Base-by-base conservation (phyloP, 163 green algal genomes). In the Scenedesmus sp. region DNA sequence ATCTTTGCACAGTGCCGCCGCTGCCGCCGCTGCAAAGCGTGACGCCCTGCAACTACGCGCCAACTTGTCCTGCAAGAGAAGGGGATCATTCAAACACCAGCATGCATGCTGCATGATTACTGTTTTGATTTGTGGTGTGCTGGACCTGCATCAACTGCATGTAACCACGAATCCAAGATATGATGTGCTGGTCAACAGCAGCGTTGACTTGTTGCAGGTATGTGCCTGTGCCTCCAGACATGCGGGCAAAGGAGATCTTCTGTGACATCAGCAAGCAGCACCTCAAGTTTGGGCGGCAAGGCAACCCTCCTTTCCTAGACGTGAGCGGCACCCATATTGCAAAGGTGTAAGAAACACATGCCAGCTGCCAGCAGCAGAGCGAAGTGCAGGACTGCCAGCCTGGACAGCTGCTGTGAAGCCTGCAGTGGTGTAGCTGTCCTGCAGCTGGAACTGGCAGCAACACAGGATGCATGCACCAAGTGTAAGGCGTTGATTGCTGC, bases 291-390 rank as follows among this genome's bases (percentile, higher is more conserved):
- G 97, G 97, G 64, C 95, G 99, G 66, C 95, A 96, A 59, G 93
- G 94, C 74, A 98, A 98, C 91, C 96, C 98, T 16, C 96, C 97
- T 0, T 99, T 99, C 88, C 87, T 99, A 4, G 95, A 99, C 66
- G 97, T 99, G 82, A 95, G 96, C 73, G 9, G 10, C 26, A 20
- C 12, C 26, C 18, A 16, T 70, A 23, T 23, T 46, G 70, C 70
- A 79, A 46, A 46, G 34, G 34, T 46, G 70, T 1, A 10, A 13
- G 3, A 46, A 1, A 16, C 66, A 34, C 18, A 6, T n/a, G n/a
- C 26, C 12, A 57, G 76, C 74, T 83, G 3, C 2, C 74, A 57
- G 26, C n/a, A 83, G 74, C 77, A 56, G 34, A 10, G n/a, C 34
- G 26, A 84, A 1, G 9, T 26, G 4, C 77, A 84, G 77, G 26